Evolutionary conservation across 192 early-diverging fungal species (phyloP).

Genomic region (Jimgerdemannia lactiflua): DNA sequence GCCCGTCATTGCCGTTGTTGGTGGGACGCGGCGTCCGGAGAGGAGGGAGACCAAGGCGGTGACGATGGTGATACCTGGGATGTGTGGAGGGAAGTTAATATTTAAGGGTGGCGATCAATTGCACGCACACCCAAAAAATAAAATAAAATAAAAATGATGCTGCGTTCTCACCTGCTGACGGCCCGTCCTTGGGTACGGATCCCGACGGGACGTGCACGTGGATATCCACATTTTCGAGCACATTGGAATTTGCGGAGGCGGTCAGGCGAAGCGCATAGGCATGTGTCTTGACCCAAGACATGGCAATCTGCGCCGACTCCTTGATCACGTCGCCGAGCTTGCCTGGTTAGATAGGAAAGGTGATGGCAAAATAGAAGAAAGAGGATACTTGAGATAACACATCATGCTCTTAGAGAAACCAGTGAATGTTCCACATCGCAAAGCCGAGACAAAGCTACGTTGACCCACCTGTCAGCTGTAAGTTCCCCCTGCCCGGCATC

Average conservation of each 20-base stretch:
- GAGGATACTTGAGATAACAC: background rate
- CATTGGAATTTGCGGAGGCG: conserved; percentile 26
- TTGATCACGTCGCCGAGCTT: conserved; percentile 83
- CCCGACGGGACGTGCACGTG: conserved; percentile 90
- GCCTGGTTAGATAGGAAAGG: conserved; percentile 33
- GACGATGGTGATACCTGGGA: conserved; percentile 59
- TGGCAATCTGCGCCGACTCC: conserved; percentile 74
- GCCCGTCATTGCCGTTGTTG: conserved; percentile 77
- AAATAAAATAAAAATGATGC: conserved; percentile 2
- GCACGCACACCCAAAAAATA: conserved; percentile 2
- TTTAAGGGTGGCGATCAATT: conserved; percentile 10
- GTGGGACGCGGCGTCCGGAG: conserved; percentile 47
- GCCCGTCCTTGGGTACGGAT: conserved; percentile 81
- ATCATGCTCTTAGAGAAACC: background rate
- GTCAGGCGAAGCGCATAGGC: conserved; percentile 54
- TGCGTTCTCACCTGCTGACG: conserved; percentile 47
- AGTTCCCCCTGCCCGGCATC: conserved; percentile 67
- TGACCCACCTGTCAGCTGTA: conserved; percentile 60
- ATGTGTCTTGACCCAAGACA: conserved; percentile 79
- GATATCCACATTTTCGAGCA: conserved; percentile 66
- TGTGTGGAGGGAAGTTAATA: background rate
- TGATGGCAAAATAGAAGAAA: background rate
- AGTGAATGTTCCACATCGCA: background rate
- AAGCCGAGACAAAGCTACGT: background rate
- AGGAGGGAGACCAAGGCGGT: conserved; percentile 81